These are phyloP conservation scores for Fraxinus angustifolia DNA, from an alignment of 305 asterid genomes.

Conservation along the genomic window DNA sequence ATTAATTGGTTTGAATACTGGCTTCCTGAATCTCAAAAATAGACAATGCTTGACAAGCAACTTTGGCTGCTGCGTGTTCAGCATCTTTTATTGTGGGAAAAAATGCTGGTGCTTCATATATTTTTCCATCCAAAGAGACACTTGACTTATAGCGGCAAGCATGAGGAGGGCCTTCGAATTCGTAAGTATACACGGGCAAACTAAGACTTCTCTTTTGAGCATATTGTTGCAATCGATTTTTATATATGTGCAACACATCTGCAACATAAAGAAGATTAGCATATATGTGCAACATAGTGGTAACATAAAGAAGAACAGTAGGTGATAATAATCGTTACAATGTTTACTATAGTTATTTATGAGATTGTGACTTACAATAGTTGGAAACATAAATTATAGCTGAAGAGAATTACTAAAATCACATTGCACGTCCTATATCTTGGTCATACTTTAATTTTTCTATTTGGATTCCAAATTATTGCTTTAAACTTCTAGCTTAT, in stretches of 20 bases:
- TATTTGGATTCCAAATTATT: background rate
- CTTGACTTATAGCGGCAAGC: constrained; percentile 58
- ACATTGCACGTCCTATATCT: background rate
- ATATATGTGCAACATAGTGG: constrained; percentile 45
- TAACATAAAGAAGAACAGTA: constrained; percentile 10
- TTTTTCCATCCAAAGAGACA: constrained; percentile 49
- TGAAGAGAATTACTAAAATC: background rate
- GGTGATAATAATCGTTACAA: background rate
- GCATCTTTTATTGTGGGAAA: constrained; percentile 76
- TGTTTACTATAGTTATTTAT: background rate
- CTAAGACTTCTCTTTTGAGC: constrained; percentile 52
- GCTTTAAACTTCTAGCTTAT: background rate
- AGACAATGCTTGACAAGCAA: constrained; percentile 57
- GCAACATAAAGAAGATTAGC: constrained; percentile 14
- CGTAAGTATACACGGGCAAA: constrained; percentile 57
- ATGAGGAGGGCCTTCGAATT: constrained; percentile 77
- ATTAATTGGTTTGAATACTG: constrained; percentile 24
- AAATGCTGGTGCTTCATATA: constrained; percentile 41
- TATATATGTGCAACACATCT: constrained; percentile 54
- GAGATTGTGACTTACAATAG: background rate
- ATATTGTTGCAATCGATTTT: constrained; percentile 66
- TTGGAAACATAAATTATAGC: background rate
- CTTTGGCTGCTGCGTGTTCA: constrained; percentile 81
- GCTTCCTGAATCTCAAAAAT: constrained; percentile 53
- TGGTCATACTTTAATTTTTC: background rate